phyloP scores from a whole-genome alignment of 2,329 filamentous ascomycete genomes.

The Penicillium sp. region DNA sequence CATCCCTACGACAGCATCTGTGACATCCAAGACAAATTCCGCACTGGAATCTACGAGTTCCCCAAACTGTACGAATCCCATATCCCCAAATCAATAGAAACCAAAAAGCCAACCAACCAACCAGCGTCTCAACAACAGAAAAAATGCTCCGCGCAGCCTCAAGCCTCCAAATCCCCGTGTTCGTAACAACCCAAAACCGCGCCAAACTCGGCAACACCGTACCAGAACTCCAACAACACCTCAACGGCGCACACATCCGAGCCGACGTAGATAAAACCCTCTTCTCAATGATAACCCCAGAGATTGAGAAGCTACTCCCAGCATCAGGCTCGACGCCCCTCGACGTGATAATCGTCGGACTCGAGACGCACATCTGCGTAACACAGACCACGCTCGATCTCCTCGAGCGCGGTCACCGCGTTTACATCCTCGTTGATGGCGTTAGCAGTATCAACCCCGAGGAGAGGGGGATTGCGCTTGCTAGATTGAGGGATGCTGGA shows the following conservation, averaged over 20 bases:
- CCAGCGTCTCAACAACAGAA: constrained; percentile 63
- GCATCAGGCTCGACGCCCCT: constrained; percentile 41
- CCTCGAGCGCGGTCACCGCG: constrained; percentile 69
- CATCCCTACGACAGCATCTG: constrained; percentile 64
- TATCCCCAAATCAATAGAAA: not conserved
- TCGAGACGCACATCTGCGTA: constrained; percentile 92
- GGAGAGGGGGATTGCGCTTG: constrained; percentile 78
- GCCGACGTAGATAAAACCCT: constrained; percentile 77
- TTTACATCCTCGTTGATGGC: constrained; percentile 85
- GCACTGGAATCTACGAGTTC: constrained; percentile 76
- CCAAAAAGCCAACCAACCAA: not conserved
- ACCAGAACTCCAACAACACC: constrained; percentile 63
- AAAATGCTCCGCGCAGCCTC: constrained; percentile 65
- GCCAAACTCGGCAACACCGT: constrained; percentile 78
- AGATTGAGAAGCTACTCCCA: constrained; percentile 52
- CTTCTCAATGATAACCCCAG: constrained; percentile 83
- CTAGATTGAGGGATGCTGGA: constrained; percentile 71
- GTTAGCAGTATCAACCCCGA: constrained; percentile 83
- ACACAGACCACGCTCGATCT: constrained; percentile 89
- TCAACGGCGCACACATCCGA: constrained; percentile 47
- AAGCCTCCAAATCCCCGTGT: constrained; percentile 66
- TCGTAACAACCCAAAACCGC: constrained; percentile 82
- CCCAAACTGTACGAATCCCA: constrained; percentile 65
- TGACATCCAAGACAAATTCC: constrained; percentile 93
- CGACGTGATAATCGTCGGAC: constrained; percentile 78